Base-by-base conservation (phyloP, 2,329 filamentous ascomycete species). In the Penicillium sp. region DNA sequence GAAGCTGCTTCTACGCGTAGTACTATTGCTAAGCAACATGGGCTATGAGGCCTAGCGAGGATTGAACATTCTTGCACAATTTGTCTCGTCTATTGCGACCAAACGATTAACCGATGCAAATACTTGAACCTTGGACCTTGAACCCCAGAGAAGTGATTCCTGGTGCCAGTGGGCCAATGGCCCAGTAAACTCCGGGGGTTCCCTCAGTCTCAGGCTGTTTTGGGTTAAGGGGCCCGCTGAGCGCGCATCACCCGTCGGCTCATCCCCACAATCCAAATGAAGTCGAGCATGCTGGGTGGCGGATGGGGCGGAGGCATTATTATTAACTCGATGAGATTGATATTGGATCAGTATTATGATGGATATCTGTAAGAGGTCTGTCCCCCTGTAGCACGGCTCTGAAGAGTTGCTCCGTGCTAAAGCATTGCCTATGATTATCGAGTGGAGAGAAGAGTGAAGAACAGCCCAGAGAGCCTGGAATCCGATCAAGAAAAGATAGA, bases 221-320 rank as follows among this genome's bases (percentile, higher is more conserved):
- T 44, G 21, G 59, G 59, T 26, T 53, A 61, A 49, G 53, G 53
- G 44, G 49, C 48, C 60, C 60, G 54, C 54, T 54, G 41, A 52
- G 46, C 55, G 60, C 54, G 49, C 60, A 62, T 62, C 60, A 58
- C 55, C 60, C 60, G 60, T 58, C 60, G 54, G 54, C 44, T 58
- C 3, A 53, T 53, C 54, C 31, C 59, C 59, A 61, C 59, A 58
- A 48, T 62, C 49, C 54, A 49, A 58, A 53, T 44, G 55, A 48
- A 48, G 50, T 38, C 26, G 44, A 44, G 26, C 17, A n/a, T 60
- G 50, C n/a, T 49, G 49, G 30, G 60, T 50, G 55, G 61, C 58
- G 62, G 58, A 55, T 64, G 59, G 58, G 58, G 62, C 62, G 62
- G 58, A 61, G 50, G 45, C 49, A 56, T 51, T 57, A 63, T 56